phyloP scores from a whole-genome alignment of 176 grass and related monocot genomes.

The Carex kokanica region DNA sequence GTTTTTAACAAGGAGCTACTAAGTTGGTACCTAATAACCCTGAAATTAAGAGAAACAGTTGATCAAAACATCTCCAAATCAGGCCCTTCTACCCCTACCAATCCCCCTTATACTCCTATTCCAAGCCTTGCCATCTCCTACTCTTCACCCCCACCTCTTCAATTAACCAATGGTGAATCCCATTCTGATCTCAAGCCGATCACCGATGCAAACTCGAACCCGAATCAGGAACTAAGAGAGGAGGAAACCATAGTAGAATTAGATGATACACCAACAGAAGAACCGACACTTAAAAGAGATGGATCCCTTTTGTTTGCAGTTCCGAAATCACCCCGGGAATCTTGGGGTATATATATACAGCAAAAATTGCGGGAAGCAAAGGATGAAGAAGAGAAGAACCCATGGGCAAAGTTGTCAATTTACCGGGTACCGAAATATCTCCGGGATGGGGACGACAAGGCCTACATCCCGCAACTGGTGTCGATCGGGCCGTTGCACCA shows the following conservation, averaged over 20 bases:
- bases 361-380: constrained; percentile 60
- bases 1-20: constrained; percentile 91
- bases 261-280: neutral
- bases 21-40: constrained; percentile 91
- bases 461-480: constrained; percentile 68
- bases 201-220: neutral
- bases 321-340: constrained; percentile 44
- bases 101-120: constrained; percentile 9
- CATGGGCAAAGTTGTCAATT: constrained; percentile 72
- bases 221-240: neutral
- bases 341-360: constrained; percentile 72
- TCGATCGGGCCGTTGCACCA: constrained; percentile 83
- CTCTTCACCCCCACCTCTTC: constrained; percentile 23
- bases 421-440: constrained; percentile 95
- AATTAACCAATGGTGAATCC: neutral
- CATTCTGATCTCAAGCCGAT: neutral
- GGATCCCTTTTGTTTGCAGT: constrained; percentile 31
- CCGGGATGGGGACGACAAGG: constrained; percentile 73
- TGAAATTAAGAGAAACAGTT: constrained; percentile 82
- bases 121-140: constrained; percentile 17
- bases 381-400: constrained; percentile 41
- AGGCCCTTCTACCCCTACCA: constrained; percentile 31
- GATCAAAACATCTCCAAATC: constrained; percentile 59
- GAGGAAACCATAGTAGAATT: neutral
- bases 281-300: neutral